Conservation (phyloP, 2,329 filamentous ascomycete genomes). For the Paecilomyces sp. region DNA sequence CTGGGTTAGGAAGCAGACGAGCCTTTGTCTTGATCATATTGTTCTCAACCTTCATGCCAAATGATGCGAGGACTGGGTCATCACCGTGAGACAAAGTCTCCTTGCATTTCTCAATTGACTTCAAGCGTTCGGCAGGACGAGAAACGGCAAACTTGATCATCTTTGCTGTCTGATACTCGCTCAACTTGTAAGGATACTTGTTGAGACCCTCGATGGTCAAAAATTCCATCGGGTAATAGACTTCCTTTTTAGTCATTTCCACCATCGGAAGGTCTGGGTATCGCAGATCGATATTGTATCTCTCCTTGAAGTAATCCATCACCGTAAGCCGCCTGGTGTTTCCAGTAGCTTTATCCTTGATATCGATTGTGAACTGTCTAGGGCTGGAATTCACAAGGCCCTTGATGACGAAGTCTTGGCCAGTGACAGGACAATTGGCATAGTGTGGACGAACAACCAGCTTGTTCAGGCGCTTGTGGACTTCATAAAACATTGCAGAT, state of each 20-base stretch:
- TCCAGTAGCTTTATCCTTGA: slow-evolving; percentile 32
- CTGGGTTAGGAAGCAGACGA: slow-evolving; percentile 62
- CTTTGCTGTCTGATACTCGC: slow-evolving; percentile 58
- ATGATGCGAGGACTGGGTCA: slow-evolving; percentile 65
- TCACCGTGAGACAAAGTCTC: slow-evolving; percentile 57
- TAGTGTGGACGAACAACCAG: slow-evolving; percentile 32
- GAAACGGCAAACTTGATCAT: slow-evolving; percentile 97
- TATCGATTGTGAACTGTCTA: slow-evolving; percentile 36
- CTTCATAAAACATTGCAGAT: slow-evolving; percentile 15
- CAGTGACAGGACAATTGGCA: slow-evolving; percentile 21
- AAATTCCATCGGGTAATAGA: slow-evolving; percentile 52
- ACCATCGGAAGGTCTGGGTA: slow-evolving; percentile 48
- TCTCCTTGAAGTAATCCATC: slow-evolving; percentile 46
- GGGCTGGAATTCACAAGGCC: slow-evolving; percentile 39
- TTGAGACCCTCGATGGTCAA: slow-evolving; percentile 48
- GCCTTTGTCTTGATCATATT: slow-evolving; percentile 63
- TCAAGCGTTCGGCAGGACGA: slow-evolving; percentile 60
- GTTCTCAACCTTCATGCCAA: slow-evolving; percentile 62
- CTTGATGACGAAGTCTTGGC: slow-evolving; percentile 45
- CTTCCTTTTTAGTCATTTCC: slow-evolving; percentile 49
- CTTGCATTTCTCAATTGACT: slow-evolving; percentile 62
- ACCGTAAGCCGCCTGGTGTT: slow-evolving; percentile 49
- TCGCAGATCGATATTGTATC: slow-evolving; percentile 44
- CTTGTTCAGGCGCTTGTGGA: slow-evolving; percentile 25
- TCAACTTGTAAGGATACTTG: slow-evolving; percentile 52